These are phyloP conservation scores for Fusarium pseudonygamai DNA, from an alignment of 2,329 filamentous ascomycete genomes.

Conservation along the genomic window DNA sequence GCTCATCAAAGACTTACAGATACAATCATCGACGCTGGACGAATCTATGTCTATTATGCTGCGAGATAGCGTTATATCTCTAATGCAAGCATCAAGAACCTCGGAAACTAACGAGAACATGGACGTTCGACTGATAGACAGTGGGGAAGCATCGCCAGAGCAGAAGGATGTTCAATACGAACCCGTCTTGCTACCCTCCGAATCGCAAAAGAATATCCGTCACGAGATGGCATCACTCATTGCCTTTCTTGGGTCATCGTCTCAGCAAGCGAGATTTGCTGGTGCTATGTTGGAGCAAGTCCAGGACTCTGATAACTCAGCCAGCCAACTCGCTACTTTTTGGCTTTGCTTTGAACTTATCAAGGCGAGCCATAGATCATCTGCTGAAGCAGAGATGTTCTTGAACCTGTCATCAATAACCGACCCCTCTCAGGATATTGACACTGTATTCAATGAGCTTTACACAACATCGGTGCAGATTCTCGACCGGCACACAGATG, in stretches of 20 bases:
- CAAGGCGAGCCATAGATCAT: conserved; percentile 62
- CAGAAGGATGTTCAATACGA: conserved; percentile 56
- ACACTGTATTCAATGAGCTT: conserved; percentile 68
- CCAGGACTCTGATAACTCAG: conserved; percentile 62
- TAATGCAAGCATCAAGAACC: conserved; percentile 43
- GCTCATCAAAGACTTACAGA: conserved; percentile 69
- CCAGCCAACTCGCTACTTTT: conserved; percentile 73
- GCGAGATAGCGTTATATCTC: conserved; percentile 74
- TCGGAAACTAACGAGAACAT: conserved; percentile 17
- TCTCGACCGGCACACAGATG: conserved; percentile 64
- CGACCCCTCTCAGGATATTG: conserved; percentile 53
- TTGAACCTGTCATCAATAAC: conserved; percentile 61
- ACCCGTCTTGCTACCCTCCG: conserved; percentile 69
- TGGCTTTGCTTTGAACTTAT: conserved; percentile 83
- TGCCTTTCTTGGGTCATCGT: conserved; percentile 62
- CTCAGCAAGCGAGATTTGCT: conserved; percentile 69
- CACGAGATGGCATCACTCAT: conserved; percentile 67
- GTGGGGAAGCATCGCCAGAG: conserved; percentile 17
- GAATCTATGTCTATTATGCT: conserved; percentile 74
- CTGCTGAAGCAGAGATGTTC: conserved; percentile 71
- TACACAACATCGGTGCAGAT: conserved; percentile 74
- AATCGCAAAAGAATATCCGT: conserved; percentile 72
- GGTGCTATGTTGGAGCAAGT: conserved; percentile 72
- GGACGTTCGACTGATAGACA: conserved; percentile 44
- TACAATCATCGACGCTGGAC: conserved; percentile 73